Percentiles rank a stretch among this genome's conserved stretches.
These are phyloP conservation scores for Emericellopsis atlantica DNA, from an alignment of 2,329 filamentous ascomycete genomes.

Conservation along the genomic window DNA sequence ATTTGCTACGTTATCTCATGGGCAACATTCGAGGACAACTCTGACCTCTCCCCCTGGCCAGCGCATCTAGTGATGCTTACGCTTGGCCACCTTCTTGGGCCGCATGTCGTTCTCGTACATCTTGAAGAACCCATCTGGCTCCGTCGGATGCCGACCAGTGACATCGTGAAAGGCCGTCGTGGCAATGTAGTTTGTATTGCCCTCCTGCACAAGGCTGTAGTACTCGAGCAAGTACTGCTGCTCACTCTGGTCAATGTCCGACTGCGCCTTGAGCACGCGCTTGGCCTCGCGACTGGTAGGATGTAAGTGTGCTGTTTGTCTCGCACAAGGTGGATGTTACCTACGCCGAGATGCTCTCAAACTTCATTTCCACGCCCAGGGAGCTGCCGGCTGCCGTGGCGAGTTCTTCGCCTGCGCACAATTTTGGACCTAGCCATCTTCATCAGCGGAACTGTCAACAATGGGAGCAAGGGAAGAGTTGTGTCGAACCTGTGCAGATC, in stretches of 20 bases:
- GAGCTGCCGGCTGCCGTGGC: slow-evolving; percentile 29
- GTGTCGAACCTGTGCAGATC: slow-evolving; percentile 27
- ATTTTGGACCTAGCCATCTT: slow-evolving; percentile 25
- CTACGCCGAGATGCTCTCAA: slow-evolving; percentile 31
- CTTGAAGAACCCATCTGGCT: slow-evolving; percentile 35
- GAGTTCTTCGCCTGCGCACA: slow-evolving; percentile 31
- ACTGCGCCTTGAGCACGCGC: slow-evolving; percentile 1
- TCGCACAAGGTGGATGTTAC: slow-evolving; percentile 3
- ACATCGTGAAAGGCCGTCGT: slow-evolving; percentile 36
- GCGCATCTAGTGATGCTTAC: neutral
- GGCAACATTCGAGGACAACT: too few species aligned
- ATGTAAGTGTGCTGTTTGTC: neutral
- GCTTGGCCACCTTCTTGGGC: slow-evolving; percentile 7
- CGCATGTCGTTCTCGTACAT: slow-evolving; percentile 18
- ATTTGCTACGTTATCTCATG: too few species aligned
- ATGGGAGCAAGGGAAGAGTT: too few species aligned
- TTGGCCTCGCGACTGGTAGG: neutral
- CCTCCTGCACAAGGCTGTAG: slow-evolving; percentile 36
- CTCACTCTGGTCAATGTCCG: slow-evolving; percentile 20
- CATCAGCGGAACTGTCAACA: too few species aligned
- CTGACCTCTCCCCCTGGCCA: too few species aligned
- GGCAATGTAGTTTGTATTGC: slow-evolving; percentile 40
- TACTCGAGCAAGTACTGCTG: slow-evolving; percentile 36
- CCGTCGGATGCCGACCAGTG: slow-evolving; percentile 29
- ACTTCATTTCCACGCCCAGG: slow-evolving; percentile 21